These are phyloP conservation scores for Pilaira anomala DNA, from an alignment of 192 early-diverging fungal species.

Conservation along the genomic window DNA sequence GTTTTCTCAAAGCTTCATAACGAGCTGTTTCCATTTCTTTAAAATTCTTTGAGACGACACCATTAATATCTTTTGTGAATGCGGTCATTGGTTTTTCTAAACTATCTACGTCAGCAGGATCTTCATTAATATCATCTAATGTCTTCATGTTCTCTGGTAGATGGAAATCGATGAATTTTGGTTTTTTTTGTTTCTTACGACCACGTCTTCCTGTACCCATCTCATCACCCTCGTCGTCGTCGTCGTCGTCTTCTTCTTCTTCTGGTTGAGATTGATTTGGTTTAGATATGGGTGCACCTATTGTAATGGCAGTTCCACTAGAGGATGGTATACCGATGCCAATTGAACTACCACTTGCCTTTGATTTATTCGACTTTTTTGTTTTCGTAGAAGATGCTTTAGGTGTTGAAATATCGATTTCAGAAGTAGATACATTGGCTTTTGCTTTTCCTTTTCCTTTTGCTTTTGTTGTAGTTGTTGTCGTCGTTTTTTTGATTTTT, in stretches of 20 bases:
- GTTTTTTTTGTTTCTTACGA: too few relatives aligned
- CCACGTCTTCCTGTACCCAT: too few relatives aligned
- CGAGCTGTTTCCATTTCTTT: constrained; percentile 23
- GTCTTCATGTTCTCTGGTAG: constrained; percentile 14
- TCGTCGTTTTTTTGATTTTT: too few relatives aligned
- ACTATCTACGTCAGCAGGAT: constrained; percentile 7
- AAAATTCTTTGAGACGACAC: constrained; percentile 29
- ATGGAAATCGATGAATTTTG: too few relatives aligned
- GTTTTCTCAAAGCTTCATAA: constrained; percentile 3
- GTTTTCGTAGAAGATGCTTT: too few relatives aligned
- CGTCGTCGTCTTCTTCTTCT: neutral
- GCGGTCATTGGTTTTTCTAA: constrained; percentile 20
- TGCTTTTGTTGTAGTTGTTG: too few relatives aligned
- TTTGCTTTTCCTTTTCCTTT: too few relatives aligned
- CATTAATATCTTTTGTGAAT: constrained; percentile 23
- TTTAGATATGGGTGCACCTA: neutral
- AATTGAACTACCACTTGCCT: neutral
- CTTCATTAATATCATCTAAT: constrained; percentile 21
- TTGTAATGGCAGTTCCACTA: too few relatives aligned
- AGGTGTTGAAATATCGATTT: too few relatives aligned
- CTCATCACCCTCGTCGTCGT: neutral
- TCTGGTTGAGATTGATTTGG: neutral
- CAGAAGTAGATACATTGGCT: too few relatives aligned
- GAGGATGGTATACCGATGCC: neutral
- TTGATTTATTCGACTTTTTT: neutral